Base-by-base conservation (phyloP, 1,284 basidiomycete species). In the Rhodofomes roseus region DNA sequence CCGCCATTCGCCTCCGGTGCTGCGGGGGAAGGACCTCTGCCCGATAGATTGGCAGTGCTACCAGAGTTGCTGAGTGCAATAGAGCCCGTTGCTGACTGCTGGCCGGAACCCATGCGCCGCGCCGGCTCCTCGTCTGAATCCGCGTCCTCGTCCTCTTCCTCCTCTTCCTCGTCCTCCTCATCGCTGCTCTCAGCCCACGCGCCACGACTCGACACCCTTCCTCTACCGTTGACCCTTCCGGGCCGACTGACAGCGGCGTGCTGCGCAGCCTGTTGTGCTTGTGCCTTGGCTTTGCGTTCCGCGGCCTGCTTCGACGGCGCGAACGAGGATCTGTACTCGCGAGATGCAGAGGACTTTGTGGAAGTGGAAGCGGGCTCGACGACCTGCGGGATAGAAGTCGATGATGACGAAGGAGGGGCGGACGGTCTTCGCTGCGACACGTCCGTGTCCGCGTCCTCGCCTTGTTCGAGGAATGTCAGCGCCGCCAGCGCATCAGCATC, bases 291-390 rank as follows among this genome's bases (percentile, higher is more conserved):
- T 67, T 92, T 91, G 55, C 94, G 82, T 69, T 96, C 87, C 23
- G 85, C 84, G 23, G 92, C 93, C 63, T 88, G 84, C 68, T 83
- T 89, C 16, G 90, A 91, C 0, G 88, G 89, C 0, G 92, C 90
- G 68, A 96, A 96, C 2, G 93, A 94, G 0, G 92, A 94, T 52
- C 83, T 83, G 70, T 55, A 61, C 46, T 46, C 43, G 11, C 44
- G 56, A 12, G 29, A n/a, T 22, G 14, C 7, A 41, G 55, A 81
- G 59, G 53, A 51, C 37, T 57, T 66, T 62, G 14, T 55, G n/a
- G 34, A 60, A 53, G 23, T 40, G 23, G 25, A 56, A 27, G 72
- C 63, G 5, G 68, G 61, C 23, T 65, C 63, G 18, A 68, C 62
- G 34, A 71, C 65, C 56, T 71, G 67, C 2, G 69, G 66, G 50